These are phyloP conservation scores for Coriaria nepalensis DNA, from an alignment of 306 rosid species.

Conservation along the genomic window DNA sequence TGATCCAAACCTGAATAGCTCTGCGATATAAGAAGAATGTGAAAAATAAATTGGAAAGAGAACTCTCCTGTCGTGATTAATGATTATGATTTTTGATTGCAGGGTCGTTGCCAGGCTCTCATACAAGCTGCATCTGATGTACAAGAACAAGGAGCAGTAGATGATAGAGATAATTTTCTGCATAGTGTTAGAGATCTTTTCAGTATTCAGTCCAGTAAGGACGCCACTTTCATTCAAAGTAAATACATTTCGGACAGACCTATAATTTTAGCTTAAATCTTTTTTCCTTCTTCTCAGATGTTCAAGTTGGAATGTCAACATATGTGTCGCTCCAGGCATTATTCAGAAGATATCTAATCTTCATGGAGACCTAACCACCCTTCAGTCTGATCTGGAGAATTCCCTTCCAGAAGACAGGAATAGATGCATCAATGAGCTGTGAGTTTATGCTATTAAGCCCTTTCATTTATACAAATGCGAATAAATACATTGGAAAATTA, in stretches of 20 bases:
- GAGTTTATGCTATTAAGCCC: slow-evolving; percentile 18
- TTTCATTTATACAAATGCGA: no score
- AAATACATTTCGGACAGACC: background rate
- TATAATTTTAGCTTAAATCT: slow-evolving; percentile 1
- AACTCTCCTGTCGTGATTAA: background rate
- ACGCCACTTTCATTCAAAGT: slow-evolving; percentile 8
- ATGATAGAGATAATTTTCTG: slow-evolving; percentile 82
- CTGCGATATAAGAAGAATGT: background rate
- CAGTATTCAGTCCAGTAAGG: slow-evolving; percentile 79
- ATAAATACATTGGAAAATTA: no score
- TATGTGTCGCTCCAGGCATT: slow-evolving; percentile 98
- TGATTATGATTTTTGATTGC: slow-evolving; percentile 9
- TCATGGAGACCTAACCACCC: slow-evolving; percentile 67
- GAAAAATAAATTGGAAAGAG: no score
- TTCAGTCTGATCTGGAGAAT: slow-evolving; percentile 80
- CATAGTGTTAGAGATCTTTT: slow-evolving; percentile 93
- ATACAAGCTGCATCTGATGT: slow-evolving; percentile 90
- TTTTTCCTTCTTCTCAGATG: slow-evolving; percentile 33
- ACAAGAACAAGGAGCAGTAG: slow-evolving; percentile 95
- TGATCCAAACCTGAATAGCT: background rate
- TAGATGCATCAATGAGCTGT: slow-evolving; percentile 91
- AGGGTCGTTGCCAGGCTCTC: slow-evolving; percentile 83
- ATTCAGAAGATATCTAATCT: slow-evolving; percentile 86
- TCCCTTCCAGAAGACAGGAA: slow-evolving; percentile 96
- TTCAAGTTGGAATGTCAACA: slow-evolving; percentile 67